A percentile compares a stretch with the other conserved stretches of the same genome.
Evolutionary conservation across 2,329 filamentous ascomycete genomes (phyloP).

Genomic region (Fusarium sp.): DNA sequence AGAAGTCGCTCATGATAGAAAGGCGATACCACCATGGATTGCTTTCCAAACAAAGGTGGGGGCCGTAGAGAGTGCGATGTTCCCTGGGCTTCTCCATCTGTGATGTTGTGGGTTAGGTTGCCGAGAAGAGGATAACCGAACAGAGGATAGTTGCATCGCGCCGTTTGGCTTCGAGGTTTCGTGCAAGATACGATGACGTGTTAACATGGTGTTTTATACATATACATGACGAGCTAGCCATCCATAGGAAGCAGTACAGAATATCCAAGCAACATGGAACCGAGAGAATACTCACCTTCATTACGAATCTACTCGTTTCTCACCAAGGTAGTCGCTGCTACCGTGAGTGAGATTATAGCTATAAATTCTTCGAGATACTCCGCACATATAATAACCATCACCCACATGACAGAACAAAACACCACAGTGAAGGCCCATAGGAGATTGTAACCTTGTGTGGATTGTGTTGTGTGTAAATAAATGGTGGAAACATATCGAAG

Average conservation of each 20-base stretch:
- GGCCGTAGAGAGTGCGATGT: background rate
- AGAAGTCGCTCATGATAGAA: background rate
- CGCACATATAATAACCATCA: background rate
- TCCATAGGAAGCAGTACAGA: background rate
- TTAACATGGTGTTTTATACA: background rate
- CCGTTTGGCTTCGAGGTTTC: background rate
- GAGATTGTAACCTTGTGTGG: background rate
- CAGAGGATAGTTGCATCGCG: constrained; percentile 1
- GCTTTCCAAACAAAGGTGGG: background rate
- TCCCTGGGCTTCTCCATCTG: background rate
- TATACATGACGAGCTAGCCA: background rate
- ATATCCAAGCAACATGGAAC: background rate
- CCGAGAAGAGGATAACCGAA: background rate
- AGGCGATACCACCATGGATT: background rate
- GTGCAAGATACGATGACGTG: constrained; percentile 4
- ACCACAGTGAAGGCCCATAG: background rate
- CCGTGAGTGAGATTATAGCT: background rate
- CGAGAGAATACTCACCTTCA: background rate
- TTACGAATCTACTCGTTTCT: no score
- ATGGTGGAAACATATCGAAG: constrained; percentile 5
- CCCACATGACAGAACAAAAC: background rate
- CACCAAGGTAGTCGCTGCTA: background rate
- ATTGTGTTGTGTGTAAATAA: background rate
- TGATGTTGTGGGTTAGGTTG: background rate
- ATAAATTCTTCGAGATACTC: background rate